Percentiles rank a stretch among this genome's conserved stretches.
Conservation (phyloP, 2,329 filamentous ascomycete species). For the Cladorrhinum sp. region DNA sequence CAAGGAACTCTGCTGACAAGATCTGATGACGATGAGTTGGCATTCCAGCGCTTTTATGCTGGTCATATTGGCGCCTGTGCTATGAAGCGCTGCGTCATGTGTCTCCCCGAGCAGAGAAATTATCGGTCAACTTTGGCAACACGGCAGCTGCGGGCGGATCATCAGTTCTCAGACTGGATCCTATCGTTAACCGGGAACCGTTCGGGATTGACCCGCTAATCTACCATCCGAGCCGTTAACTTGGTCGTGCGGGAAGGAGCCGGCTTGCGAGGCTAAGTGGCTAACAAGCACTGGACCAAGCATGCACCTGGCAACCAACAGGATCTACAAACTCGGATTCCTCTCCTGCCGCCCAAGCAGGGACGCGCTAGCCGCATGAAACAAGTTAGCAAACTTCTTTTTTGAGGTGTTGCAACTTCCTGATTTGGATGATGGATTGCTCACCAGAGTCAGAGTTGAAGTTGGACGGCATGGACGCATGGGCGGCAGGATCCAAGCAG, state of each 20-base stretch:
- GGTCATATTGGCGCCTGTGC: constrained; percentile 2
- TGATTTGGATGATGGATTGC: constrained; percentile 1
- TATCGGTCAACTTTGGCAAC: not conserved
- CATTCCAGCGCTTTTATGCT: not conserved
- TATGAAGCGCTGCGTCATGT: constrained; percentile 7
- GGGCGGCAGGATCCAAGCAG: constrained; percentile 3
- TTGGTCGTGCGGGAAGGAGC: constrained; percentile 2
- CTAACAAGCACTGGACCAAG: not conserved
- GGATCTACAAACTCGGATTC: not conserved
- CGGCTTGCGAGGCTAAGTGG: not conserved
- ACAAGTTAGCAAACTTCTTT: not conserved
- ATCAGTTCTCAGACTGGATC: not conserved
- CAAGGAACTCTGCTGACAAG: constrained; percentile 6
- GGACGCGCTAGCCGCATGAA: not conserved
- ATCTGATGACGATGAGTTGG: constrained; percentile 6
- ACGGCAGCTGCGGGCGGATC: not conserved
- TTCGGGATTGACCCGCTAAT: not conserved
- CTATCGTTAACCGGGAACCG: not conserved
- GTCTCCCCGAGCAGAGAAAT: not conserved
- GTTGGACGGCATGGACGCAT: constrained; percentile 11
- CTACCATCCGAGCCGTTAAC: not conserved
- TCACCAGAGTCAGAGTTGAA: constrained; percentile 3
- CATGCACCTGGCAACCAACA: not conserved
- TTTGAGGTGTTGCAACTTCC: constrained; percentile 5
- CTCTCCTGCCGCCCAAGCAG: not conserved